phyloP scores from a whole-genome alignment of 139 green algal species.

The Chlorella sp. region DNA sequence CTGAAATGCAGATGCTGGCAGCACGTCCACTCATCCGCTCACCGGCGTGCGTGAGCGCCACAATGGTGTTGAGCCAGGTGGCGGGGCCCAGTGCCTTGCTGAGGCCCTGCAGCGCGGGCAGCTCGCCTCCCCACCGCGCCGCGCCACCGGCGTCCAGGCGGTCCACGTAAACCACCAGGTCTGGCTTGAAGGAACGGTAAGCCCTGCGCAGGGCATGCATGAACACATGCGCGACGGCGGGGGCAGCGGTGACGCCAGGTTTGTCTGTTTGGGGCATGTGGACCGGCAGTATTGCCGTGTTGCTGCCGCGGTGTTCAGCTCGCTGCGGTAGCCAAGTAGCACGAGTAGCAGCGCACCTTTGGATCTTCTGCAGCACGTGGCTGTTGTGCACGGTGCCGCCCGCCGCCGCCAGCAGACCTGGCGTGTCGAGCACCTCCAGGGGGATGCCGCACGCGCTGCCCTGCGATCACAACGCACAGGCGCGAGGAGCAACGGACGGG shows the following conservation, averaged over 20 bases:
- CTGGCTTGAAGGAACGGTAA: constrained; percentile 34
- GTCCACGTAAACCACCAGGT: constrained; percentile 55
- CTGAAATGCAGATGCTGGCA: neutral
- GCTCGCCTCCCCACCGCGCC: constrained; percentile 4
- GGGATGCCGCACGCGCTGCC: constrained; percentile 18
- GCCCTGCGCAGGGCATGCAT: too few species aligned
- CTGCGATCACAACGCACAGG: neutral
- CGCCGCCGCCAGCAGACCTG: constrained; percentile 31
- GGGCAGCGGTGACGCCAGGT: too few species aligned
- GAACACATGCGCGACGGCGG: too few species aligned
- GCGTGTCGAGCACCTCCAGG: constrained; percentile 43
- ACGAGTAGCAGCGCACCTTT: too few species aligned
- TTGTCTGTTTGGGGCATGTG: too few species aligned
- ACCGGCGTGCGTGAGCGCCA: constrained; percentile 45
- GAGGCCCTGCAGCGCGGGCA: constrained; percentile 15
- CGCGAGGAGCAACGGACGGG: neutral
- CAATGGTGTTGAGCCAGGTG: constrained; percentile 53
- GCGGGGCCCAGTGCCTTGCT: constrained; percentile 23
- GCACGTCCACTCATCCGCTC: neutral
- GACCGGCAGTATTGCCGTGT: too few species aligned
- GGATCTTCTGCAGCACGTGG: constrained; percentile 33
- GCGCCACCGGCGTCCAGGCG: constrained; percentile 20
- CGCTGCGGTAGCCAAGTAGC: too few species aligned
- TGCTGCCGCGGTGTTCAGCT: too few species aligned
- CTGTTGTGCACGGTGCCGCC: constrained; percentile 21